Evolutionary conservation across 148 eudicot genomes (phyloP).

Genomic region (Persicaria maculosa): DNA sequence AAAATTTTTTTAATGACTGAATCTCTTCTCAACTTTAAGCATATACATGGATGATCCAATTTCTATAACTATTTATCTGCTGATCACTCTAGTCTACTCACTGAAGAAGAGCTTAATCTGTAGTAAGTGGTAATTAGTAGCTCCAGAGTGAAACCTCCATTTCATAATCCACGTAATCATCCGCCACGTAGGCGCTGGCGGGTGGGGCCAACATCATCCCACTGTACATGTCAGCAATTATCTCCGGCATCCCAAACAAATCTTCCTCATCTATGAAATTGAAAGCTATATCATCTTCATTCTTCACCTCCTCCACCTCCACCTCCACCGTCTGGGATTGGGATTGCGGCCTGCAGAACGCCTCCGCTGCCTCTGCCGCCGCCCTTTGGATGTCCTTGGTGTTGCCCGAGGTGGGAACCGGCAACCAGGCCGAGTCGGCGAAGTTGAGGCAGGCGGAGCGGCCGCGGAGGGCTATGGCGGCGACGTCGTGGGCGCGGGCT

Average conservation of each 20-base stretch:
- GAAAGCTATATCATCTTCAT: conserved; percentile 12
- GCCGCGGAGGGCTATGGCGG: conserved; percentile 59
- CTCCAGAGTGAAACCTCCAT: no score
- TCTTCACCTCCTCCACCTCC: neutral
- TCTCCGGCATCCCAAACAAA: conserved; percentile 40
- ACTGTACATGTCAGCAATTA: conserved; percentile 56
- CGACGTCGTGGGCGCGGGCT: conserved; percentile 84
- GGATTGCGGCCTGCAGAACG: conserved; percentile 19
- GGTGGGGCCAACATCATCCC: conserved; percentile 41
- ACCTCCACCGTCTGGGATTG: neutral
- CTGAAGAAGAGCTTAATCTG: no score
- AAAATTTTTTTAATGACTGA: no score
- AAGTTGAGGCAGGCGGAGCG: conserved; percentile 56
- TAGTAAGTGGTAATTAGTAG: no score
- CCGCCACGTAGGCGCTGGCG: neutral
- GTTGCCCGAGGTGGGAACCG: conserved; percentile 33
- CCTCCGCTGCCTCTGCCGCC: conserved; percentile 59
- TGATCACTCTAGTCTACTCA: no score
- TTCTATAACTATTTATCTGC: no score
- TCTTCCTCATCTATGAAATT: conserved; percentile 46
- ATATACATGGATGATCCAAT: no score
- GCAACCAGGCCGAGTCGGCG: conserved; percentile 63
- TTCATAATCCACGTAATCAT: neutral
- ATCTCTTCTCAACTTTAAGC: no score
- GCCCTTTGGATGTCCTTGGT: conserved; percentile 60